Evolutionary conservation across 78 protist genomes (phyloP), one percentile per base, ranked within the genome.

Genomic region (Corallochytrium limacisporum): DNA sequence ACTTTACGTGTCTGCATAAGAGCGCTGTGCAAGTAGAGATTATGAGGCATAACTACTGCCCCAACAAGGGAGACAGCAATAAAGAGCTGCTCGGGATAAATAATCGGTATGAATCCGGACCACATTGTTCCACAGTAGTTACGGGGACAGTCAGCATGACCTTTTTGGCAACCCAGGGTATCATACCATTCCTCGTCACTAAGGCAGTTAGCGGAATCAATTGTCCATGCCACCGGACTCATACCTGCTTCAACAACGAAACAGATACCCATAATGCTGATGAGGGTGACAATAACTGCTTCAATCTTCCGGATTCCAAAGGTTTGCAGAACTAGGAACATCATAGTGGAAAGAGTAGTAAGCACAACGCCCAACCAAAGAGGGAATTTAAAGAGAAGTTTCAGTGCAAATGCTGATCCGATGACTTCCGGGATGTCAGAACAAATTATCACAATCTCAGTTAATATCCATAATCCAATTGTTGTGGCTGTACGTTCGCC

Each of bases 361-460:
- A 66, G 20, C 28, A 66, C 31, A 20, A 38, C 48, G 16, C 72
- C 72, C 16, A 12, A 20, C 49, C 54, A 66, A 6, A 46, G 1
- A 24, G 72, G 72, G 18, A 39, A 6, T 24, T 26, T 61, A 66
- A 66, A 66, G 48, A 66, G 20, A 15, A 66, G 28, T 8, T 43
- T 9, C 35, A 66, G 24, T 16, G 53, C 72, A 66, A 66, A 53
- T 1, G 59, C 72, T n/a, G 32, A 24, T 7, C 72, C 72, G n/a
- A 66, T 22, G 15, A 84, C 87, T 33, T 77, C 89, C 35, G 55
- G 87, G 12, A 75, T 72, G 37, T 82, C 92, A 29, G 77, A 47
- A 36, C 80, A 89, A 22, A 83, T 77, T 44, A 89, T 82, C 2
- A 91, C 84, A 2, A 81, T 26, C 78, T 87, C 91, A 20, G 73